Evolutionary conservation across 2,329 filamentous ascomycete genomes (phyloP).

Genomic region (Pseudocercospora musae): DNA sequence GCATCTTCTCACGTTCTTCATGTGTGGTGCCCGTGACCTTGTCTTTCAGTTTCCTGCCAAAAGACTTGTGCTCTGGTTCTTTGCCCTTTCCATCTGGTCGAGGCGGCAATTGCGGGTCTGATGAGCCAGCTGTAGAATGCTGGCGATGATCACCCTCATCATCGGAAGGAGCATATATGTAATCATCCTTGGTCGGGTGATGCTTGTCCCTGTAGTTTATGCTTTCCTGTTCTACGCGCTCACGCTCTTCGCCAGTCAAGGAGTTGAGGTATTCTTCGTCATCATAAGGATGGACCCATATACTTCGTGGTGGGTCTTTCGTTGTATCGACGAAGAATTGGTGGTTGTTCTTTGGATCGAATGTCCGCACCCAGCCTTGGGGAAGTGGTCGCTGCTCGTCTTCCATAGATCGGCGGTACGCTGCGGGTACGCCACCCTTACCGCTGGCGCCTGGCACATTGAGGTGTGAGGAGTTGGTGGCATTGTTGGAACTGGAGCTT

Average conservation of each 20-base stretch:
- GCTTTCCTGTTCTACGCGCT: slow-evolving; percentile 43
- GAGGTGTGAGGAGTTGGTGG: slow-evolving; percentile 20
- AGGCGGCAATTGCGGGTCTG: slow-evolving; percentile 20
- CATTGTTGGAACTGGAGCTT: slow-evolving; percentile 9
- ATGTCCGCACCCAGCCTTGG: slow-evolving; percentile 56
- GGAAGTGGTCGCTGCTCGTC: slow-evolving; percentile 57
- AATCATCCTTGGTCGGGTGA: slow-evolving; percentile 37
- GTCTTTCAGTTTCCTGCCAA: slow-evolving; percentile 59
- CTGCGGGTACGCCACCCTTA: slow-evolving; percentile 54
- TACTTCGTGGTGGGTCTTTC: slow-evolving; percentile 53
- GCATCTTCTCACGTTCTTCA: slow-evolving; percentile 49
- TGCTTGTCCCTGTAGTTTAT: slow-evolving; percentile 25
- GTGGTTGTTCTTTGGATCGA: slow-evolving; percentile 52
- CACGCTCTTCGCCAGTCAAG: slow-evolving; percentile 49
- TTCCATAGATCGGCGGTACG: slow-evolving; percentile 58
- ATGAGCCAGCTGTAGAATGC: slow-evolving; percentile 12
- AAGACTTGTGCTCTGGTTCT: slow-evolving; percentile 32
- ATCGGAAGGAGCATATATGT: slow-evolving; percentile 48
- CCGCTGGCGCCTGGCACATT: slow-evolving; percentile 24
- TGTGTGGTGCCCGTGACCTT: slow-evolving; percentile 57
- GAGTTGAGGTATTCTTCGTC: slow-evolving; percentile 53
- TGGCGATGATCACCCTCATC: slow-evolving; percentile 36
- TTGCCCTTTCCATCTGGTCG: slow-evolving; percentile 31
- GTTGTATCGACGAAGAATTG: slow-evolving; percentile 63
- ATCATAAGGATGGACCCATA: slow-evolving; percentile 62